A percentile compares a stretch with the other conserved stretches of the same genome.
phyloP scores from a whole-genome alignment of 495 filamentous ascomycete species.

The Neurospora terricola region DNA sequence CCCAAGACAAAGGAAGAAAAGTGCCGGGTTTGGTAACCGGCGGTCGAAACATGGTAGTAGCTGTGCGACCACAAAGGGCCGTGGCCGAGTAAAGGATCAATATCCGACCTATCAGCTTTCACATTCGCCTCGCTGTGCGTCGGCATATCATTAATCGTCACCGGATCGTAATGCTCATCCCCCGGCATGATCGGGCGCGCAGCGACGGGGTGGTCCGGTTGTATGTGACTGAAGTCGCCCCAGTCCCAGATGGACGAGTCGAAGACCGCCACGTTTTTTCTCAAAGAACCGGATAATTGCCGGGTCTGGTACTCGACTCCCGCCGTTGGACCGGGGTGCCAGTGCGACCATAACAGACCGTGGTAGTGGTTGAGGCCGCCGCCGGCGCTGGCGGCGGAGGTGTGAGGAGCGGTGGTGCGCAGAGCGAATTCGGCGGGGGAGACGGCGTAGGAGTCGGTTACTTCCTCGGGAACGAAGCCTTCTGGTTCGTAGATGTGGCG shows the following conservation, averaged over 20 bases:
- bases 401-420: neutral
- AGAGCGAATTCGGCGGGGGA: neutral
- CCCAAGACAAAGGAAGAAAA: neutral
- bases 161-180: neutral
- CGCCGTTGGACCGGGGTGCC: neutral
- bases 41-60: neutral
- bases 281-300: neutral
- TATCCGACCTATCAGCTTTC: constrained; percentile 16
- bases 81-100: neutral
- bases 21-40: neutral
- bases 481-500: neutral
- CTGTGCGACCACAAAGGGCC: neutral
- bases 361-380: neutral
- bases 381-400: neutral
- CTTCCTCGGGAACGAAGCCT: neutral
- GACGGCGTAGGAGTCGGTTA: neutral
- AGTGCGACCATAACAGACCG: neutral
- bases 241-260: neutral
- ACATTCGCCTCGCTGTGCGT: constrained; percentile 21
- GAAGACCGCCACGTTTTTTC: neutral
- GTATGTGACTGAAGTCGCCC: neutral
- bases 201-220: neutral
- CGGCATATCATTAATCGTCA: constrained; percentile 15
- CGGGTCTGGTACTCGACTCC: neutral
- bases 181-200: neutral